Conservation (phyloP, 2,329 filamentous ascomycete species). For the Ophiostoma piceae region DNA sequence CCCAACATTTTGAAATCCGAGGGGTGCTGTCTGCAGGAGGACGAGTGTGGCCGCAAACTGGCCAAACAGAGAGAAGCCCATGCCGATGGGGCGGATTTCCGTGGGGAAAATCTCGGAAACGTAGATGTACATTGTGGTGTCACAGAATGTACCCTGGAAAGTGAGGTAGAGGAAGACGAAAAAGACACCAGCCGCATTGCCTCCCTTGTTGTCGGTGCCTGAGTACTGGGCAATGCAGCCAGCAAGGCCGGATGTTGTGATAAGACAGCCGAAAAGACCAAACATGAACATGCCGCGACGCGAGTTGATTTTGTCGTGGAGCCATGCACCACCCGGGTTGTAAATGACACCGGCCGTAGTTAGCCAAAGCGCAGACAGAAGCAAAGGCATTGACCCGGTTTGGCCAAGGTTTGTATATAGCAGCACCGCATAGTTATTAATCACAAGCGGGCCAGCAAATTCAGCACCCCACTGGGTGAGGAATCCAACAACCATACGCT, state of each 20-base stretch:
- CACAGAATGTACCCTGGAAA: conserved; percentile 39
- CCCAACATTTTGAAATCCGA: conserved; percentile 40
- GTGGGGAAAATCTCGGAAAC: conserved; percentile 40
- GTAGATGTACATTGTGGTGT: conserved; percentile 40
- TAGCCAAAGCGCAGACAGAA: conserved; percentile 39
- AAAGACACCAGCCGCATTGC: conserved; percentile 39
- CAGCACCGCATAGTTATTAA: conserved; percentile 42
- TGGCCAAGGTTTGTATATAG: conserved; percentile 33
- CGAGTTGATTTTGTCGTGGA: conserved; percentile 44
- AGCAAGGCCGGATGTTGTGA: conserved; percentile 35
- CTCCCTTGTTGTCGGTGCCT: conserved; percentile 37
- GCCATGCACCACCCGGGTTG: conserved; percentile 45
- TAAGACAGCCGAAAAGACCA: conserved; percentile 39
- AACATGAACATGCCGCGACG: conserved; percentile 43
- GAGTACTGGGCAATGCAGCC: conserved; percentile 37
- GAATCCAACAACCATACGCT: conserved; percentile 48
- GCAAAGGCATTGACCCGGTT: conserved; percentile 38
- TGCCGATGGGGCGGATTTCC: conserved; percentile 37
- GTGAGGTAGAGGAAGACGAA: conserved; percentile 46
- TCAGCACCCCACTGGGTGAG: conserved; percentile 50
- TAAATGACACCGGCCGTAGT: conserved; percentile 46
- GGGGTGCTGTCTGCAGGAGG: conserved; percentile 43
- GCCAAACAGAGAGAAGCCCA: conserved; percentile 32
- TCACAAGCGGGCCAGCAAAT: conserved; percentile 47
- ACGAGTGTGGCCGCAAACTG: conserved; percentile 43